Evolutionary conservation across 345 rosid genomes (phyloP).

Genomic region (Eutrema japonicum): DNA sequence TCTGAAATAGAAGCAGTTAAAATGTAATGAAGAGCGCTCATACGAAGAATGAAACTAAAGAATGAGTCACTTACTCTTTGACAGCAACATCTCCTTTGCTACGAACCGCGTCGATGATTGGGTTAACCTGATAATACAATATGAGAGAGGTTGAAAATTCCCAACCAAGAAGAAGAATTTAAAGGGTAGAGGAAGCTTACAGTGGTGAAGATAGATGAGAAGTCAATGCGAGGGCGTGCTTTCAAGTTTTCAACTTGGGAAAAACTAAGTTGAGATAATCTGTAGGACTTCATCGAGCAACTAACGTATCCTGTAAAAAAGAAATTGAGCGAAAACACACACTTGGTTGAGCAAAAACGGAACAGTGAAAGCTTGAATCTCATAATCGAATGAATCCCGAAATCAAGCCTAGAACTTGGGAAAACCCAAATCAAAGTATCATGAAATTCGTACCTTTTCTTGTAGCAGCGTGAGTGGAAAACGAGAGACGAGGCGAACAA

Average conservation of each 20-base stretch:
- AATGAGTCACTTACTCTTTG: slow-evolving; percentile 60
- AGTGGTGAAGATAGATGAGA: slow-evolving; percentile 66
- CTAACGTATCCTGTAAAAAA: slow-evolving; percentile 41
- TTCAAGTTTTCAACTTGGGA: slow-evolving; percentile 62
- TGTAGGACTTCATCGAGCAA: slow-evolving; percentile 81
- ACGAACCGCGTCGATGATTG: slow-evolving; percentile 80
- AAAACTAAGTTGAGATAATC: slow-evolving; percentile 63
- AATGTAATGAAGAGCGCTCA: neutral
- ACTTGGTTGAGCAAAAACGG: neutral
- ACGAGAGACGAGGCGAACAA: no score
- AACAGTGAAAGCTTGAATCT: neutral
- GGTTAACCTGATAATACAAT: slow-evolving; percentile 55
- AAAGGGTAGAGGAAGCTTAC: slow-evolving; percentile 41
- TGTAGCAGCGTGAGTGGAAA: slow-evolving; percentile 12
- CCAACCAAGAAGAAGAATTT: neutral
- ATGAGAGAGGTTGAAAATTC: neutral
- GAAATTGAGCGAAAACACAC: neutral
- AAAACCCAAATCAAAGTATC: neutral
- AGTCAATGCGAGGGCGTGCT: slow-evolving; percentile 84
- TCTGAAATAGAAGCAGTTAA: slow-evolving; percentile 44
- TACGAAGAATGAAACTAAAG: neutral
- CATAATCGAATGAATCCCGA: neutral
- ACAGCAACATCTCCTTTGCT: slow-evolving; percentile 82
- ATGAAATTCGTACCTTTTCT: slow-evolving; percentile 25
- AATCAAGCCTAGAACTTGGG: neutral